Evolutionary conservation across 75 land plant genomes (phyloP), one percentile per base, ranked within the genome.

Genomic region (Selaginella moellendorffii): DNA sequence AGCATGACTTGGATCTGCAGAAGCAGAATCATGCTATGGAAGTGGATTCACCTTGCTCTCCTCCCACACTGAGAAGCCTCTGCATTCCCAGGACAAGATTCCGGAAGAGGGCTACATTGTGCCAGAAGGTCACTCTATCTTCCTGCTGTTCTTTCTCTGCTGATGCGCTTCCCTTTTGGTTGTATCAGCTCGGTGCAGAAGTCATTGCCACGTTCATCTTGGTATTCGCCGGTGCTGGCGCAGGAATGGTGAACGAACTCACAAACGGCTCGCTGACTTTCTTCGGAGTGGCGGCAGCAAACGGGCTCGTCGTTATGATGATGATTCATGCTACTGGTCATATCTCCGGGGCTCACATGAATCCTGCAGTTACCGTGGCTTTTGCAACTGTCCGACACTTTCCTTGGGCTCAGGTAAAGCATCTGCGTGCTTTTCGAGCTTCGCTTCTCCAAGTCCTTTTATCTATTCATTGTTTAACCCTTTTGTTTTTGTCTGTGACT

Each of bases 281-380:
- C 28, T 65, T 88, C 0, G 93, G 88, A 51, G 79, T 82, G 0
- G 78, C 95, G 0, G 36, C 78, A 0, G 80, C 74, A 0, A 82
- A 78, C 22, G 95, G 88, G 0, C 71, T 88, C 0, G 77, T 81
- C 1, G 86, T 88, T 5, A 85, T 82, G 18, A 84, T 82, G 58
- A 85, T 88, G 88, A 83, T 88, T 26, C 81, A 80, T 56, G 64
- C 85, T 0, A 82, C 82, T 0, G 95, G 95, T 26, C 95, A 88
- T 65, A 79, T 88, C 31, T 88, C 95, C 26, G 95, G 95, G 0
- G 88, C 85, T 0, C 95, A 88, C 69, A 82, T 88, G 95, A 85
- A 88, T 52, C 95, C 95, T 0, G 95, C 95, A 0, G 95, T 88
- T 30, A 85, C 88, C 18, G 19, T 85, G 1, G 85, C 95, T 30